phyloP scores from a whole-genome alignment of 2,329 filamentous ascomycete genomes.

The Trichoderma oligosporum region DNA sequence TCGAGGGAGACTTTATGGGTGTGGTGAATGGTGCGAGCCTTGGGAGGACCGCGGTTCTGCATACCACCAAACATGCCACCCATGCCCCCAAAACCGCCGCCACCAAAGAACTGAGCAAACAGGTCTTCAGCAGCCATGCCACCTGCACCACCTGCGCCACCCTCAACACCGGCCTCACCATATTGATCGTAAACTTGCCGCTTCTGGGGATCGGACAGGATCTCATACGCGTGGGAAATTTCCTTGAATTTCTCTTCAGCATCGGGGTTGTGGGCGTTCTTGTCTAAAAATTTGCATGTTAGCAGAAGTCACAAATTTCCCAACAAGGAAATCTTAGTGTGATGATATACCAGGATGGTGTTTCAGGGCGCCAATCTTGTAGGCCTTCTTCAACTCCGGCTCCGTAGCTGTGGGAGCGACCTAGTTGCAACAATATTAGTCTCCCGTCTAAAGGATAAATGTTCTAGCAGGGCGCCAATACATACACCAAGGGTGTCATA shows the following conservation, averaged over 20 bases:
- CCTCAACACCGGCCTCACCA: slow-evolving; percentile 94
- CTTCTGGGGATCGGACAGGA: slow-evolving; percentile 89
- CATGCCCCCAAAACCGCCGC: slow-evolving; percentile 59
- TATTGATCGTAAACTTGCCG: slow-evolving; percentile 92
- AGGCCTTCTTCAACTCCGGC: slow-evolving; percentile 84
- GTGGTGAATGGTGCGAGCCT: slow-evolving; percentile 96
- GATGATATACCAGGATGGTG: slow-evolving; percentile 71
- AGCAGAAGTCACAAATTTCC: slow-evolving; percentile 15
- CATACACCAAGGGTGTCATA: slow-evolving; percentile 77
- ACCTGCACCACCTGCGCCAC: slow-evolving; percentile 64
- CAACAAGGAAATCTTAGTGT: background rate
- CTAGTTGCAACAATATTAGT: slow-evolving; percentile 42
- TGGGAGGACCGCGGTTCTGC: slow-evolving; percentile 72
- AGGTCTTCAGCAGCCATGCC: slow-evolving; percentile 96
- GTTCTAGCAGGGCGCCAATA: slow-evolving; percentile 22
- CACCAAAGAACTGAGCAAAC: slow-evolving; percentile 95
- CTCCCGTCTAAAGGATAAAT: too few relatives aligned
- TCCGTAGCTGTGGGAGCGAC: slow-evolving; percentile 77
- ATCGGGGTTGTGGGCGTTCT: slow-evolving; percentile 89
- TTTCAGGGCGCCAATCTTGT: slow-evolving; percentile 79
- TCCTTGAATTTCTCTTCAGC: slow-evolving; percentile 99
- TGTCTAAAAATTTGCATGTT: slow-evolving; percentile 57
- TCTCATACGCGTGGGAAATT: slow-evolving; percentile 90
- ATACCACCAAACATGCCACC: slow-evolving; percentile 77
- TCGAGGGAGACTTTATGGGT: slow-evolving; percentile 97